phyloP scores from a whole-genome alignment of 1,284 basidiomycete species.

The Phylloboletellus chloephorus region DNA sequence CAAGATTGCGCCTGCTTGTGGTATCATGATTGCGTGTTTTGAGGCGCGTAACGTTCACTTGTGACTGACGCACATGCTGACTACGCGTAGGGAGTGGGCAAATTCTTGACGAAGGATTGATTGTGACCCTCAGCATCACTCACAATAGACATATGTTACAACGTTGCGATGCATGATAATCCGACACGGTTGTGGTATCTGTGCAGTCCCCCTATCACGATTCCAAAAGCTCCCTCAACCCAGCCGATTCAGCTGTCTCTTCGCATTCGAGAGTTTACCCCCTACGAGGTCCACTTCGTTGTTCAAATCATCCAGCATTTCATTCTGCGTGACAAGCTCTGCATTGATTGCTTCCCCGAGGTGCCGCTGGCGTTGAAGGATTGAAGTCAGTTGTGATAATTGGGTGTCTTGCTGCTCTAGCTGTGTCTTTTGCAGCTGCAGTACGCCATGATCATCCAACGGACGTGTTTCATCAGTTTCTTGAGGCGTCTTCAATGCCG shows the following conservation, averaged over 20 bases:
- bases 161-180: conserved; percentile 15
- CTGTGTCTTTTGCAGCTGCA: conserved; percentile 75
- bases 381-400: conserved; percentile 71
- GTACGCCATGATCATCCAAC: conserved; percentile 75
- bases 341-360: conserved; percentile 84
- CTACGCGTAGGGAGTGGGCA: conserved; percentile 48
- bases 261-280: conserved; percentile 71
- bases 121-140: conserved; percentile 2
- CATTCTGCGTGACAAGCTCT: conserved; percentile 84
- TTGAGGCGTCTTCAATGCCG: conserved; percentile 47
- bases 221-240: conserved; percentile 35
- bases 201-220: conserved; percentile 9
- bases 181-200: conserved; percentile 22
- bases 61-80: conserved; percentile 7
- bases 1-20: conserved; percentile 98
- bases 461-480: conserved; percentile 87
- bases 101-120: conserved; percentile 36
- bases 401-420: conserved; percentile 84
- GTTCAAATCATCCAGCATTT: conserved; percentile 77
- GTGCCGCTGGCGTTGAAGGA: conserved; percentile 81
- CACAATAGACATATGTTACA: conserved; percentile 22
- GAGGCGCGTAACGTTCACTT: conserved; percentile 52
- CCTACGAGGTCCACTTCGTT: conserved; percentile 71
- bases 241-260: conserved; percentile 75
- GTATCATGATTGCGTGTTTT: conserved; percentile 94